Evolutionary conservation across 805 yeast genomes (phyloP).

Genomic region (Metschnikowia vanudenii): DNA sequence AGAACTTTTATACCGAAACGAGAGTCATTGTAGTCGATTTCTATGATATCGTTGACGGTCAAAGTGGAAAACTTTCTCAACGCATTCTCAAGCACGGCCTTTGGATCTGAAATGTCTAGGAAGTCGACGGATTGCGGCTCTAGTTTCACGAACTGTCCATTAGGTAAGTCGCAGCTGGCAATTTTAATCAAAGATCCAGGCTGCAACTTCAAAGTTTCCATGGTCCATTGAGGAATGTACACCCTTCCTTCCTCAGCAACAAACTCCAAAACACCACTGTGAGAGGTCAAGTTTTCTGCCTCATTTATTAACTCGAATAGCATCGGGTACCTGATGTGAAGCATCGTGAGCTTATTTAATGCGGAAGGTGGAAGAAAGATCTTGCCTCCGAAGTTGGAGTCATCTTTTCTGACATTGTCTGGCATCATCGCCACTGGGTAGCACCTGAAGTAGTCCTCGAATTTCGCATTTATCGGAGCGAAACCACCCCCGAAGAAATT

Average conservation of each 20-base stretch:
- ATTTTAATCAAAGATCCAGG: constrained; percentile 84
- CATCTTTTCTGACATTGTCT: constrained; percentile 65
- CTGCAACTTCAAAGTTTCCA: constrained; percentile 65
- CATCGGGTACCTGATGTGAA: constrained; percentile 96
- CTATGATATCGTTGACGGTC: constrained; percentile 80
- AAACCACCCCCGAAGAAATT: constrained; percentile 36
- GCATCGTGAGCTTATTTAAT: constrained; percentile 79
- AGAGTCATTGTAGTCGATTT: constrained; percentile 77
- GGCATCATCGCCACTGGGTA: constrained; percentile 93
- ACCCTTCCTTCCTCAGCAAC: constrained; percentile 97
- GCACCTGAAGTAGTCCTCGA: constrained; percentile 87
- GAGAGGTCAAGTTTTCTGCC: constrained; percentile 59
- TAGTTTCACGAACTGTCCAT: constrained; percentile 85
- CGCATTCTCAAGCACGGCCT: constrained; percentile 93
- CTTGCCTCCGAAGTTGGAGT: constrained; percentile 91
- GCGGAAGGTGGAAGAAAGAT: constrained; percentile 94
- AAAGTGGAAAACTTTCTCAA: constrained; percentile 86
- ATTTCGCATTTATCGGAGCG: constrained; percentile 40
- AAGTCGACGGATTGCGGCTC: constrained; percentile 96
- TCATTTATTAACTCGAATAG: constrained; percentile 76
- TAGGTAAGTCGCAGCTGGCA: constrained; percentile 72
- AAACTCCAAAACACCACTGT: constrained; percentile 94
- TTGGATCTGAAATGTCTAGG: constrained; percentile 90
- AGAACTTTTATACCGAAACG: constrained; percentile 77
- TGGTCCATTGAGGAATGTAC: constrained; percentile 96